phyloP scores from a whole-genome alignment of 768 basidiomycete species.

The Russula sp. region DNA sequence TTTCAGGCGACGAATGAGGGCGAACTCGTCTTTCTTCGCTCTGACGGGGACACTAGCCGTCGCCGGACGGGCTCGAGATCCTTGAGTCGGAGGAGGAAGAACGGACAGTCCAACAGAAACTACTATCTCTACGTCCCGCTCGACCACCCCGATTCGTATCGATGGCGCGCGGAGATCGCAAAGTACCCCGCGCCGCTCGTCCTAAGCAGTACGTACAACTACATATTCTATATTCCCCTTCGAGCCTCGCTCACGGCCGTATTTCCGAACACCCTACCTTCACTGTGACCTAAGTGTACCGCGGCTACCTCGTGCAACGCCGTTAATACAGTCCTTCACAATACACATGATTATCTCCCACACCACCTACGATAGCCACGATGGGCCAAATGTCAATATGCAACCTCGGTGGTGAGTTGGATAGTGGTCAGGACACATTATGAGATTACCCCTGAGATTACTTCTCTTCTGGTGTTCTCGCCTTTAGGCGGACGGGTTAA shows the following conservation, averaged over 20 bases:
- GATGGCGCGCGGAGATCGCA: constrained; percentile 23
- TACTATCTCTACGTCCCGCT: constrained; percentile 21
- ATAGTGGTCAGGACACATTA: constrained; percentile 56
- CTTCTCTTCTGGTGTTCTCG: background rate
- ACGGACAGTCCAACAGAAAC: background rate
- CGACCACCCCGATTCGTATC: constrained; percentile 12
- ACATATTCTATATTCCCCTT: background rate
- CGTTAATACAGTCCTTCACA: background rate
- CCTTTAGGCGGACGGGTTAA: constrained; percentile 71
- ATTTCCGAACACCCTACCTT: background rate
- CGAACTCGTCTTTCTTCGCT: constrained; percentile 11
- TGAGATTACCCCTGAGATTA: background rate
- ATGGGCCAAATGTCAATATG: constrained; percentile 46
- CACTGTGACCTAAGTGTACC: background rate
- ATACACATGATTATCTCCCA: background rate
- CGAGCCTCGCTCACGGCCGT: background rate
- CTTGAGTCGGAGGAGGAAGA: constrained; percentile 10
- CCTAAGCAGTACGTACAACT: constrained; percentile 16
- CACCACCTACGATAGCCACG: constrained; percentile 4
- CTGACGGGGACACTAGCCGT: constrained; percentile 22
- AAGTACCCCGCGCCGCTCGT: constrained; percentile 22
- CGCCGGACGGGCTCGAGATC: constrained; percentile 17
- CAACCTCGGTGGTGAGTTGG: constrained; percentile 66
- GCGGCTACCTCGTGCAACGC: background rate
- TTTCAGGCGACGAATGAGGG: constrained; percentile 16